These are phyloP conservation scores for Circinella minor DNA, from an alignment of 371 early-diverging fungal species.

Conservation along the genomic window DNA sequence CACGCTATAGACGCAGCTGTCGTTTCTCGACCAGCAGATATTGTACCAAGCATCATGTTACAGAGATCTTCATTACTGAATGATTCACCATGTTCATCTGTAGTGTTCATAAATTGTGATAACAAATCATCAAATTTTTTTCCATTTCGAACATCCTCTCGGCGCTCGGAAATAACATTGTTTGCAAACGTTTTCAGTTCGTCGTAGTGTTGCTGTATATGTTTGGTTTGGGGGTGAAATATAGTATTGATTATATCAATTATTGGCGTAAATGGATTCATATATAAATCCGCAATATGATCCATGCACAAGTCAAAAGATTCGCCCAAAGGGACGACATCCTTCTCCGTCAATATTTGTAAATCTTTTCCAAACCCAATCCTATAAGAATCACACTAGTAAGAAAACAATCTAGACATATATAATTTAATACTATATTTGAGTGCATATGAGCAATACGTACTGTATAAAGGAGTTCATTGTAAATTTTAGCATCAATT, in stretches of 20 bases:
- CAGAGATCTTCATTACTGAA: conserved; percentile 59
- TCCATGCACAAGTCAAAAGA: conserved; percentile 6
- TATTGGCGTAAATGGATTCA: conserved; percentile 56
- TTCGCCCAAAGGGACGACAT: neutral
- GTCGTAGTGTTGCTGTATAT: too few species aligned
- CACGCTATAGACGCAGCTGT: conserved; percentile 77
- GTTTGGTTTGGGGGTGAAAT: conserved; percentile 11
- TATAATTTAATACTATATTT: too few species aligned
- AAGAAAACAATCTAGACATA: too few species aligned
- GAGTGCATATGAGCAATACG: too few species aligned
- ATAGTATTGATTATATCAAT: conserved; percentile 36
- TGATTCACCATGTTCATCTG: conserved; percentile 55
- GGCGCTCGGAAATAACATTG: conserved; percentile 45
- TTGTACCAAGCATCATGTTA: conserved; percentile 72
- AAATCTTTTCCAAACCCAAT: neutral
- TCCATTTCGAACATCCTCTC: conserved; percentile 39
- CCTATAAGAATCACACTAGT: too few species aligned
- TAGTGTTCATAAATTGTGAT: conserved; percentile 63
- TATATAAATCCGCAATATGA: conserved; percentile 21
- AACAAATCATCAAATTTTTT: conserved; percentile 59
- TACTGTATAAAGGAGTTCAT: too few species aligned
- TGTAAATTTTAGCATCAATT: too few species aligned
- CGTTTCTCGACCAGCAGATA: conserved; percentile 71
- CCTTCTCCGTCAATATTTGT: neutral
- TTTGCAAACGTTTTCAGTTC: conserved; percentile 34